Evolutionary conservation across 495 filamentous ascomycete species (phyloP).

Genomic region (Xylaria nigripes): DNA sequence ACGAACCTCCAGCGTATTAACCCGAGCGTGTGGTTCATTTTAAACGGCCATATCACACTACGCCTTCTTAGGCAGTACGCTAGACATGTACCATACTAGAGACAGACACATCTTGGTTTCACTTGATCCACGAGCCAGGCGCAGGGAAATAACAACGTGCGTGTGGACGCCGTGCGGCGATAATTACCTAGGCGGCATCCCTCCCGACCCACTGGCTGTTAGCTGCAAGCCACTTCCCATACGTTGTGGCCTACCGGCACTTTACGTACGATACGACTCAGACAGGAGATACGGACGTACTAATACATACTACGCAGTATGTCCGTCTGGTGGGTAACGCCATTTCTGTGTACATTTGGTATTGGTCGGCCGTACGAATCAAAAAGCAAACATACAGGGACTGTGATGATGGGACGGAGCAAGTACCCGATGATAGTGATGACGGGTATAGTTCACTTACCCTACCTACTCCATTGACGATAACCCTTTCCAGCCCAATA

Average conservation of each 20-base stretch:
- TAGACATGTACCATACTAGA: background rate
- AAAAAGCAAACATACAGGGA: background rate
- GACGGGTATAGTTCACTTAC: too few species aligned
- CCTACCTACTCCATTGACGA: background rate
- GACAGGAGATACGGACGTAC: too few species aligned
- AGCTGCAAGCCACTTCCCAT: conserved; percentile 14
- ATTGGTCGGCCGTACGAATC: background rate
- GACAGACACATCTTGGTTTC: conserved; percentile 3
- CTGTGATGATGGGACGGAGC: background rate
- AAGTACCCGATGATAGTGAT: too few species aligned
- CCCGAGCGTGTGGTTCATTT: conserved; percentile 10
- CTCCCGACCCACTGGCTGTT: background rate
- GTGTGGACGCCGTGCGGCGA: background rate
- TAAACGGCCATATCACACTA: background rate
- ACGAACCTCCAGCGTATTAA: background rate
- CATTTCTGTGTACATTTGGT: background rate
- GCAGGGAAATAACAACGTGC: conserved; percentile 7
- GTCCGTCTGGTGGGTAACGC: too few species aligned
- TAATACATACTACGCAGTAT: too few species aligned
- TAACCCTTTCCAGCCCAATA: background rate
- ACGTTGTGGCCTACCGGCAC: conserved; percentile 1
- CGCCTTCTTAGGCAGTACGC: background rate
- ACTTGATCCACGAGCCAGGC: conserved; percentile 14
- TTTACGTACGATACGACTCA: background rate
- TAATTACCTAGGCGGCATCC: conserved; percentile 9